Percentiles rank a stretch among this genome's conserved stretches.
phyloP scores from a whole-genome alignment of 2,329 filamentous ascomycete genomes.

The Thielaviopsis musarum region DNA sequence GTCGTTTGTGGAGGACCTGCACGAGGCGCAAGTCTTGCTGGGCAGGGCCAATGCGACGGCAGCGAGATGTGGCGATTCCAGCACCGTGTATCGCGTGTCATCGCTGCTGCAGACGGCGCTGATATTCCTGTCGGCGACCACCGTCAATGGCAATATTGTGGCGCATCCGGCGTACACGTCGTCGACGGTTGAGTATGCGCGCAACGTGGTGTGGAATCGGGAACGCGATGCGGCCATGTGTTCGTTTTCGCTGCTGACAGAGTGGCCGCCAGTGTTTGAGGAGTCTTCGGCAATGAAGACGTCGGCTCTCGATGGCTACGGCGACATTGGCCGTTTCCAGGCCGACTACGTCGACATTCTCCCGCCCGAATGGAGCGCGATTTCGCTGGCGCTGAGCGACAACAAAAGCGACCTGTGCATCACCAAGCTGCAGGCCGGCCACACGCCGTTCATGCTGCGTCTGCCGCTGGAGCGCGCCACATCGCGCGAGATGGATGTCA shows the following conservation, averaged over 20 bases:
- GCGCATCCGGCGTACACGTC: constrained; percentile 41
- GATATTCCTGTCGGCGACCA: constrained; percentile 47
- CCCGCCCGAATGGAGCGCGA: constrained; percentile 63
- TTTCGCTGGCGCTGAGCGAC: constrained; percentile 74
- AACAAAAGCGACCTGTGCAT: constrained; percentile 72
- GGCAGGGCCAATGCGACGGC: constrained; percentile 44
- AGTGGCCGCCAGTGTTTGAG: constrained; percentile 13
- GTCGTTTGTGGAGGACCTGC: constrained; percentile 41
- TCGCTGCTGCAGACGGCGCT: constrained; percentile 47
- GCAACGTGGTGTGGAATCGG: constrained; percentile 50
- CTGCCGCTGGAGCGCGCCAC: constrained; percentile 72
- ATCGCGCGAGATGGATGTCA: constrained; percentile 53
- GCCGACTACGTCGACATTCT: constrained; percentile 72
- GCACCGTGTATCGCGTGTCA: constrained; percentile 45
- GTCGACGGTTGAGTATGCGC: constrained; percentile 50
- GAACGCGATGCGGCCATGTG: constrained; percentile 36
- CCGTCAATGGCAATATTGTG: constrained; percentile 26
- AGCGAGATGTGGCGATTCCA: constrained; percentile 35
- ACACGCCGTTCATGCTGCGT: constrained; percentile 70
- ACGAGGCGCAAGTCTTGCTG: constrained; percentile 48
- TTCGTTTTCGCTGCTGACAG: constrained; percentile 16
- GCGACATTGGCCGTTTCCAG: constrained; percentile 50
- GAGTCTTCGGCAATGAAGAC: constrained; percentile 5
- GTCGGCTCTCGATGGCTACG: constrained; percentile 27
- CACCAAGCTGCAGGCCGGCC: constrained; percentile 61